Base-by-base conservation (phyloP, 805 yeast genomes). In the Nematodospora valgi region DNA sequence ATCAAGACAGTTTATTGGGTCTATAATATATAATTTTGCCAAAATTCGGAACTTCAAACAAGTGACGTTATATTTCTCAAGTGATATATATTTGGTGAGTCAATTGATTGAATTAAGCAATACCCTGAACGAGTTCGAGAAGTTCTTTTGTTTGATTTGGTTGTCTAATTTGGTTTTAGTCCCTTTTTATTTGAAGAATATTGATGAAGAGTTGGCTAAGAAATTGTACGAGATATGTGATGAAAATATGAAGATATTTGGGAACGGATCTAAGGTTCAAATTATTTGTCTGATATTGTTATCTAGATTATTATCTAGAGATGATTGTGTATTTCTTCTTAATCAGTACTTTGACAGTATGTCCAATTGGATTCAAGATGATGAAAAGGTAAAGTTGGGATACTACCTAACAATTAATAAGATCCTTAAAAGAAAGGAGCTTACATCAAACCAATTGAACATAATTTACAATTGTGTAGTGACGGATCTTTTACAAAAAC, bases 1-100 rank as follows among this genome's bases (percentile, higher is more conserved):
- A 6, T 9, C 27, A 3, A 15, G 12, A n/a, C 30, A 21, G 4
- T 18, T 27, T 11, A 35, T 62, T 7, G 58, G 62, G 3, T 51
- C 59, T 22, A 51, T 78, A 0, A 64, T 82, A 32, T 88, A 87
- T 54, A 64, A 62, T 6, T 56, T 87, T 13, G 60, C 80, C 17
- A 86, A 83, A 48, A 70, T 86, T 6, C 61, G 91, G 26, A 84
- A 86, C 0, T 62, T 76, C 44, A 85, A 84, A 54, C 63, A 70
- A 10, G 63, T 83, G 3, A 58, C 76, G n/a, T 70, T 70, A 39
- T 75, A 74, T 55, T 68, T 86, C 32, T 67, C 80, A 2, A 76
- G 82, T 19, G 80, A 83, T 35, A 73, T 83, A 2, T 59, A 66
- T 37, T 47, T 74, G 11, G 52, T 86, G 5, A 64, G 69, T 0